Base-by-base conservation (phyloP, 177 flowering plant genomes). In the Vitis hybrid region DNA sequence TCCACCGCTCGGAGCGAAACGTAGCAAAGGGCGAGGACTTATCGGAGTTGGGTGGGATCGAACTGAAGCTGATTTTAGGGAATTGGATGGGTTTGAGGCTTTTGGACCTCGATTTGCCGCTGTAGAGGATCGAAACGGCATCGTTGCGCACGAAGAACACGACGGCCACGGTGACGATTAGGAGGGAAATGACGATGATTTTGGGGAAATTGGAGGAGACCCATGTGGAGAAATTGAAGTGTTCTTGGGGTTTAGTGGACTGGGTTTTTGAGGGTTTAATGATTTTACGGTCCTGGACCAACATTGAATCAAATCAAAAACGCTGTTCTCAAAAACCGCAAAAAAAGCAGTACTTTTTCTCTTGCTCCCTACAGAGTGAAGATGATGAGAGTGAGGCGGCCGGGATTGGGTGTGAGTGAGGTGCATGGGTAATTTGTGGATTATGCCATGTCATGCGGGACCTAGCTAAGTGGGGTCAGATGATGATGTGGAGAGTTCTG, bases 1-100 rank as follows among this genome's bases (percentile, higher is more conserved):
- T 88, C 99, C 99, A 96, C 15, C 82, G 76, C 70, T 91, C 97
- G 2, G 95, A 78, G 49, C 89, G 82, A 74, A 96, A 95, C 45
- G 74, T 78, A 10, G 91, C 67, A 73, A 79, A 93, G 3, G 88
- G 86, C 0, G 45, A 39, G 12, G 85, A 48, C 5, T 66, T 82
- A 71, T 93, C 98, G 10, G 68, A 3, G 64, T 88, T 83, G 62
- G 79, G 70, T 2, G 64, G 26, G 62, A 93, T 74, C 1, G 80
- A 74, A 48, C 83, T 84, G 86, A 84, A 89, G 39, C 82, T 68
- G 51, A 90, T 62, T 26, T 71, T 61, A 0, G 99, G 99, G 67
- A 77, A 77, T 7, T 78, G 67, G 62, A 86, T 74, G 12, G 79
- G 75, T 20, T 82, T 80, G 10, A 84, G 76, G 55, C 78, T 73